Evolutionary conservation across 2,329 filamentous ascomycete species (phyloP).

Genomic region (Curvularia spicifera): DNA sequence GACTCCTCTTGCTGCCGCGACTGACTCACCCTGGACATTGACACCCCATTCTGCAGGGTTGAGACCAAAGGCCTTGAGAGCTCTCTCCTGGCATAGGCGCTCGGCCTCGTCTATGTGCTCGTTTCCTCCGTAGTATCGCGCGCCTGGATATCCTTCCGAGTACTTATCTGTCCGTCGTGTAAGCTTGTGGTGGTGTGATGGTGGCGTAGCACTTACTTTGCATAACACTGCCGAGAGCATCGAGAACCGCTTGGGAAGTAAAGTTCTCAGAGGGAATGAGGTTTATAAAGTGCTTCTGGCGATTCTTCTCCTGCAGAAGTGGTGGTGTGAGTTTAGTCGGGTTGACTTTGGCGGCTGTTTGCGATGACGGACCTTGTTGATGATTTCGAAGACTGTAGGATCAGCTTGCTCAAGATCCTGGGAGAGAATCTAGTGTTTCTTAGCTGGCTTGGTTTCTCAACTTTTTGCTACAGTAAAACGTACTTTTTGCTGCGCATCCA

Average conservation of each 20-base stretch:
- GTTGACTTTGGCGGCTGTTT: slow-evolving; percentile 16
- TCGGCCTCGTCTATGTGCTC: slow-evolving; percentile 98
- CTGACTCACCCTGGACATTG: slow-evolving; percentile 80
- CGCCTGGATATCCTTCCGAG: slow-evolving; percentile 97
- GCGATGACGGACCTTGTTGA: slow-evolving; percentile 74
- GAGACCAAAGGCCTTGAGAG: slow-evolving; percentile 87
- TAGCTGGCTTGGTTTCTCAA: not conserved
- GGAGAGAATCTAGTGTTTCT: slow-evolving; percentile 70
- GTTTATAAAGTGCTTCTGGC: slow-evolving; percentile 99
- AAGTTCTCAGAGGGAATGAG: slow-evolving; percentile 99
- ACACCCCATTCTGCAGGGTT: slow-evolving; percentile 94
- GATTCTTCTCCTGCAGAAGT: slow-evolving; percentile 77
- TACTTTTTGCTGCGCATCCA: slow-evolving; percentile 58
- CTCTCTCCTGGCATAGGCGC: slow-evolving; percentile 91
- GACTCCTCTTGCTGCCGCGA: not conserved
- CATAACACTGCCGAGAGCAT: slow-evolving; percentile 76
- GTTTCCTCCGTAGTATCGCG: slow-evolving; percentile 98
- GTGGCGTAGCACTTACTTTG: slow-evolving; percentile 60
- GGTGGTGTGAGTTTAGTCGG: slow-evolving; percentile 26
- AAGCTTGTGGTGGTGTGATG: slow-evolving; percentile 59
- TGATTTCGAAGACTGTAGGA: slow-evolving; percentile 83
- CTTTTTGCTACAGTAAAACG: not conserved
- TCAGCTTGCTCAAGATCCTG: slow-evolving; percentile 83
- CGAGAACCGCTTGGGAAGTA: slow-evolving; percentile 96
- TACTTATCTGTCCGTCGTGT: slow-evolving; percentile 77